Evolutionary conservation across 306 rosid species (phyloP), one percentile per base, ranked within the genome.

Genomic region (Cotoneaster glaucophyllus): DNA sequence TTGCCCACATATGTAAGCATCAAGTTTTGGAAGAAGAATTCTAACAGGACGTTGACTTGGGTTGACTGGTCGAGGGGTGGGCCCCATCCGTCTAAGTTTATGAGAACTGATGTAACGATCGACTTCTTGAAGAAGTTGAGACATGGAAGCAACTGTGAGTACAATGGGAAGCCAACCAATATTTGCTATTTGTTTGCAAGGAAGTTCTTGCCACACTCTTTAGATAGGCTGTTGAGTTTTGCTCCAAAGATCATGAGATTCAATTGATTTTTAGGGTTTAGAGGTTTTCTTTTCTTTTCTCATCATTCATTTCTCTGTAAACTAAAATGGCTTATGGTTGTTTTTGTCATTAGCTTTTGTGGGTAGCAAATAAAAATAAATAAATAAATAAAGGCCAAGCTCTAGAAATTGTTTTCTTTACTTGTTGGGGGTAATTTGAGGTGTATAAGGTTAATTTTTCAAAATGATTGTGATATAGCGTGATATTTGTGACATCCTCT

Each of bases 51-150:
- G 4, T 74, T 95, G 88, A 91, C 96, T 50, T 92, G 93, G 96
- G 96, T 90, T 77, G 97, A 95, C 70, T 95, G 97, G 97, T 58
- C 97, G 4, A 84, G 48, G 71, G 93, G 97, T 24, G 97, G 97
- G 25, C 74, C 97, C 9, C 97, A 95, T 75, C 98, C 97, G 2
- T 63, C 89, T 0, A 85, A 26, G 77, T 94, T 69, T 43, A 3
- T 37, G 6, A 86, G 96, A 69, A n/a, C 37, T 0, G 80, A 89
- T 61, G 88, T 92, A 32, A 88, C 85, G 0, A 0, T 22, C 54
- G 96, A 63, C 0, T 85, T 92, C 64, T 78, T 95, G 82, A 37
- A 82, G 64, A 74, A 31, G 74, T 45, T 95, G 19, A 90, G 98
- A 80, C 65, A 28, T 79, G 96, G 93, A 11, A 70, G 57, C 12